These are phyloP conservation scores for Lyophyllum semitale DNA, from an alignment of 768 basidiomycete genomes.

Conservation along the genomic window DNA sequence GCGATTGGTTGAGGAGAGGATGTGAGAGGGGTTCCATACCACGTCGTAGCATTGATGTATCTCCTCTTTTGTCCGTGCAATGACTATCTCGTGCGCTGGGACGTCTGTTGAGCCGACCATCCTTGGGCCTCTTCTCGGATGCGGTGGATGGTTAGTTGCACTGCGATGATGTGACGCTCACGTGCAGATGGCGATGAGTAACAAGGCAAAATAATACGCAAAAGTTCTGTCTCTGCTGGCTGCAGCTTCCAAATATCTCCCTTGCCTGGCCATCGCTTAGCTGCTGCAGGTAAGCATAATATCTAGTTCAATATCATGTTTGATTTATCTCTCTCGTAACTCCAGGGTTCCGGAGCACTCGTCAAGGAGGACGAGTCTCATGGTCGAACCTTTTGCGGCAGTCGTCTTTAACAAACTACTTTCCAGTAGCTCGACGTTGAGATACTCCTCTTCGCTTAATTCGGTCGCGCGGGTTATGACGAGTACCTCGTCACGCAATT, in stretches of 20 bases:
- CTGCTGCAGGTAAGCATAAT: constrained; percentile 18
- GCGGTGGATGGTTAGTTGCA: neutral
- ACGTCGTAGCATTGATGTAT: constrained; percentile 69
- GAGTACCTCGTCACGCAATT: constrained; percentile 24
- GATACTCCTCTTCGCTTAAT: constrained; percentile 22
- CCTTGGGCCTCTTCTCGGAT: neutral
- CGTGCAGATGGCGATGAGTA: constrained; percentile 9
- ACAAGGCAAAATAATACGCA: constrained; percentile 11
- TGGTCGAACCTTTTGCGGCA: constrained; percentile 66
- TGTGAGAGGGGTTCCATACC: constrained; percentile 26
- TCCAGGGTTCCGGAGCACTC: constrained; percentile 17
- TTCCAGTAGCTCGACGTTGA: constrained; percentile 31
- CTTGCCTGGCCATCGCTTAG: neutral
- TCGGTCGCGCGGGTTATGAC: constrained; percentile 19
- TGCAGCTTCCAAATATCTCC: neutral
- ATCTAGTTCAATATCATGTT: neutral
- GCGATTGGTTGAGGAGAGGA: constrained; percentile 1
- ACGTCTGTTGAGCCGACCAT: constrained; percentile 1
- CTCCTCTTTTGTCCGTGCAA: constrained; percentile 46
- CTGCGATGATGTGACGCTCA: neutral
- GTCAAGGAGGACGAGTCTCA: constrained; percentile 30
- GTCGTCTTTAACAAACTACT: constrained; percentile 53
- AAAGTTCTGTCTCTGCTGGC: constrained; percentile 8
- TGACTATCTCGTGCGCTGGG: constrained; percentile 61
- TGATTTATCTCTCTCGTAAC: neutral